These are phyloP conservation scores for Phycomyces nitens DNA, from an alignment of 192 early-diverging fungal genomes.

Conservation along the genomic window DNA sequence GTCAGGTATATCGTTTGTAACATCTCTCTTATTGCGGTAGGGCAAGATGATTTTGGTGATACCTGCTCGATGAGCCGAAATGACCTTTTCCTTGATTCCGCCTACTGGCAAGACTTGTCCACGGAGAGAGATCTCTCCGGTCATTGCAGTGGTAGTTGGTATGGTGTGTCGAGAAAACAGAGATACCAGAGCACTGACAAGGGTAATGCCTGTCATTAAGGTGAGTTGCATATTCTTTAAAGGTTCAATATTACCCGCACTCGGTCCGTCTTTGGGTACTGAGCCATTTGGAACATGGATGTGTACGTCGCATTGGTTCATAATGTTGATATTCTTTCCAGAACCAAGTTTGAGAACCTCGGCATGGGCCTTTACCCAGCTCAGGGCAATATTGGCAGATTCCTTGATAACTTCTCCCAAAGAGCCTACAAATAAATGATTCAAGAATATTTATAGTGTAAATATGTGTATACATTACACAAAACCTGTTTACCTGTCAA, in stretches of 20 bases:
- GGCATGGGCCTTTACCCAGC: slow-evolving; percentile 72
- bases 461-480: neutral
- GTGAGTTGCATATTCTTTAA: neutral
- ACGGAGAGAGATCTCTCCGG: slow-evolving; percentile 81
- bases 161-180: slow-evolving; percentile 60
- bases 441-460: neutral
- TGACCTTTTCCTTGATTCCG: slow-evolving; percentile 84
- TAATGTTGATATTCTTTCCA: slow-evolving; percentile 34
- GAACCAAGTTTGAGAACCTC: slow-evolving; percentile 49
- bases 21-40: slow-evolving; percentile 64
- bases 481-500: slow-evolving; percentile 53
- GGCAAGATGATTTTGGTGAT: slow-evolving; percentile 72
- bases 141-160: slow-evolving; percentile 65
- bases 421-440: slow-evolving; percentile 42
- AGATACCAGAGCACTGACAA: slow-evolving; percentile 77
- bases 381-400: slow-evolving; percentile 67
- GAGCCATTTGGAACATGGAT: slow-evolving; percentile 82
- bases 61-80: slow-evolving; percentile 75
- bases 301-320: slow-evolving; percentile 64
- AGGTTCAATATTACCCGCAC: slow-evolving; percentile 32
- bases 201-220: slow-evolving; percentile 50
- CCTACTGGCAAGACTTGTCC: slow-evolving; percentile 81
- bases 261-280: slow-evolving; percentile 82
- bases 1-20: slow-evolving; percentile 64
- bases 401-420: slow-evolving; percentile 87